Evolutionary conservation across 2,329 filamentous ascomycete genomes (phyloP), one percentile per base, ranked within the genome.

Genomic region (Aureobasidium melanogenum): DNA sequence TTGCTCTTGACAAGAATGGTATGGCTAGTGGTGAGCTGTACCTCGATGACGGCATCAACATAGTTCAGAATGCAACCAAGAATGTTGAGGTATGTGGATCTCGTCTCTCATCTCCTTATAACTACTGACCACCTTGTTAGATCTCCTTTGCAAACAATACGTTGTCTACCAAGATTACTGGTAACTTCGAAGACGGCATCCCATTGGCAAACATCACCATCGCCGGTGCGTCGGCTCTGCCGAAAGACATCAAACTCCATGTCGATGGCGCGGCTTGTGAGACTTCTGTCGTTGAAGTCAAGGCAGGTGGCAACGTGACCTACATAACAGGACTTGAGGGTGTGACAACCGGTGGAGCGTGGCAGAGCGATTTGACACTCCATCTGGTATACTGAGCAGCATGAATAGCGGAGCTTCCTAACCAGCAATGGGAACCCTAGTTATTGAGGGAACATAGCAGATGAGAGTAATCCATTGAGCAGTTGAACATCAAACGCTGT

Each of bases 41-140:
- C 38, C 62, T 70, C 2, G 68, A 70, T 48, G 67, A 70, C 36
- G 68, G 68, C 7, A 64, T 66, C n/a, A 64, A 57, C 41, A 57
- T 69, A 1, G 62, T 63, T 14, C 68, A 64, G 51, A 66, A 65
- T n/a, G 64, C 65, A 4, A 69, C 68, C 4, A 69, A 67, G 63
- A 64, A 64, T 43, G 52, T 69, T 17, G 41, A 60, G 34, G 64
- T 65, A 47, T 52, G 64, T 61, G 14, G 0, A 41, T n/a, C 7
- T 36, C 9, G 3, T 19, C 22, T 12, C 19, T 19, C 38, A 1
- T 32, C 19, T 19, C 9, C 14, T 12, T 2, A 14, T 1, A 1
- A 8, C 5, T 41, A 14, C 41, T 57, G 15, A 57, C 14, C 8
- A 36, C 26, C 8, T 32, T 32, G 22, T 5, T 17, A 62, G 62